Evolutionary conservation across 1,284 basidiomycete species (phyloP).

Genomic region (Moniliella sp.): DNA sequence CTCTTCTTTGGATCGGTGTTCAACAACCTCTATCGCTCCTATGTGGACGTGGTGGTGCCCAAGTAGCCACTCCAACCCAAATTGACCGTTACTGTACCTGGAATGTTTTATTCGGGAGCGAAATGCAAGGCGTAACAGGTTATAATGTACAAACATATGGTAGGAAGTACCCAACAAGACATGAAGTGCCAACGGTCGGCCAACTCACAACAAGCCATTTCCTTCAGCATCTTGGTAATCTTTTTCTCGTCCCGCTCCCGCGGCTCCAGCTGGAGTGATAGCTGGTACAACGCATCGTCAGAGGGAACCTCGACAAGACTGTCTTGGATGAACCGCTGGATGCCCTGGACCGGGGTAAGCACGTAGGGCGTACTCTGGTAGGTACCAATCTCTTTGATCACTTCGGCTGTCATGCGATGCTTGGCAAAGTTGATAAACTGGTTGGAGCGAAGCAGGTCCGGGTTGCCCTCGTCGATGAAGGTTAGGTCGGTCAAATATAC

Average conservation of each 20-base stretch:
- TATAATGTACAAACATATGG: too few species aligned
- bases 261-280: conserved; percentile 67
- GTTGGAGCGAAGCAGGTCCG: conserved; percentile 53
- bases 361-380: conserved; percentile 59
- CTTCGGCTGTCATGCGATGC: conserved; percentile 71
- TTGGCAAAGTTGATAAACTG: conserved; percentile 81
- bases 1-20: conserved; percentile 80
- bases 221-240: conserved; percentile 64
- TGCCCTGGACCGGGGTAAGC: conserved; percentile 47
- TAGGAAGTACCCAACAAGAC: too few species aligned
- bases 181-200: neutral
- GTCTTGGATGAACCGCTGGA: conserved; percentile 57
- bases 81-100: neutral
- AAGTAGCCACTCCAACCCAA: too few species aligned
- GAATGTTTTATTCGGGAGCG: neutral
- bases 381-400: conserved; percentile 83
- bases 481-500: conserved; percentile 85
- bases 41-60: conserved; percentile 34
- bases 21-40: conserved; percentile 63
- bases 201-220: conserved; percentile 55
- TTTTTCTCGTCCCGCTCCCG: conserved; percentile 63
- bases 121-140: neutral
- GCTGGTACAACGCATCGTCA: conserved; percentile 44
- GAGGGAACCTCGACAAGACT: conserved; percentile 39
- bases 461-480: conserved; percentile 95